Base-by-base conservation (phyloP, 495 filamentous ascomycete species). In the Talaromyces trachyspermus region DNA sequence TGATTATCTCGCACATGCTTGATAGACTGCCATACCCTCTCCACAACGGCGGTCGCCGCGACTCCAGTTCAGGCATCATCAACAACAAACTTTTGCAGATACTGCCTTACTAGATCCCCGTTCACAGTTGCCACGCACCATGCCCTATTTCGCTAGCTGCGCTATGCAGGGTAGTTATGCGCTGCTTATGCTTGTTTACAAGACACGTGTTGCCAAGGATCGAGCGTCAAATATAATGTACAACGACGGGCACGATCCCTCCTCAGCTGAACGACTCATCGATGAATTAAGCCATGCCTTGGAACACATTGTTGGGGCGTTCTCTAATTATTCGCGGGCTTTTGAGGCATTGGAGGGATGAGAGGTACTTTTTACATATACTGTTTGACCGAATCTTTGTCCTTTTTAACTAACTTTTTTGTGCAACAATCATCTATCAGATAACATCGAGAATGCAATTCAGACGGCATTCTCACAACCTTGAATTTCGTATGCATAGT, bases 151-250 rank as follows among this genome's bases (percentile, higher is more conserved):
- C 48, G 75, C 78, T 14, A 80, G 76, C 50, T 82, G 78, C 52
- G 67, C 78, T 7, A 80, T 82, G 77, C 78, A 82, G 53, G 72
- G 74, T 36, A 78, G 74, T 49, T 82, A 82, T 49, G 76, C 77
- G 6, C 65, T 82, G 58, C 65, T 81, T 18, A 82, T 82, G 77
- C 57, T 70, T 1, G 71, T 63, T 48, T 69, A 71, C 53, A 71
- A 72, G 38, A 66, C 73, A 2, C 69, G 71, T 17, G 64, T 75
- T 12, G 68, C 68, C 41, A 76, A 71, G 12, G 72, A 67, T 22
- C 29, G 72, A 24, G 67, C 70, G 11, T 61, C 63, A 7, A 71
- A 71, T 14, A 55, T 61, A 1, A 57, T 55, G 14, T 52, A 58
- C 45, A 62, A 61, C 11, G 47, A 58, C n/a, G 50, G 52, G 32